Base-by-base conservation (phyloP, 179 eudicot species). In the Gypsophila paniculata region DNA sequence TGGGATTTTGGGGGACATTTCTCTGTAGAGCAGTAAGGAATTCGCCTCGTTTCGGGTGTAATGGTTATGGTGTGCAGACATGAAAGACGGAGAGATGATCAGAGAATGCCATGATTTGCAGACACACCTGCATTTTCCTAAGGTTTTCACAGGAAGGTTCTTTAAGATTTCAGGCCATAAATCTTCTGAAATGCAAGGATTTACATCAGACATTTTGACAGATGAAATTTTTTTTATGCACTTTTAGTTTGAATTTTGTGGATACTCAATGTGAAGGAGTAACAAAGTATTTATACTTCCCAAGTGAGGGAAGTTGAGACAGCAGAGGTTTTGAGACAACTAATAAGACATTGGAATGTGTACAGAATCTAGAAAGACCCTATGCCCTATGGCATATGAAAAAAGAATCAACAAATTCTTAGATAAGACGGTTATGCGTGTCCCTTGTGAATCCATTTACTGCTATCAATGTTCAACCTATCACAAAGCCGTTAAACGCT, bases 121-220 rank as follows among this genome's bases (percentile, higher is more conserved):
- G 25, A 71, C 74, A 71, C 74, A 44, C 0, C 58, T 52, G 8
- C 32, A 71, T 59, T 60, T 46, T 14, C 74, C 74, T 39, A 71
- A 14, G 8, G 11, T 71, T 60, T 71, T 58, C 17, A 60, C 57
- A 15, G 74, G 74, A 38, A 39, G 74, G 1, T 39, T 15, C 9
- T 71, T 22, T 0, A 58, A 21, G n/a, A 71, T 59, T 59, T 58
- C 25, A 9, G 23, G n/a, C 74, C 74, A 59, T 39, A 71, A 21
- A 22, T 6, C 66, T 42, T 59, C 42, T 10, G 57, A 18, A 23
- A 42, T 38, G 38, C 55, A 58, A 0, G 74, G 65, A 22, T 42
- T 71, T 57, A 42, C 21, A 38, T 60, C 66, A 23, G 74, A 71
- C 74, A 71, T 71, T 39, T n/a, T n/a, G n/a, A n/a, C n/a, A n/a